These are phyloP conservation scores for Noccaea caerulescens DNA, from an alignment of 345 rosid species.

Conservation along the genomic window DNA sequence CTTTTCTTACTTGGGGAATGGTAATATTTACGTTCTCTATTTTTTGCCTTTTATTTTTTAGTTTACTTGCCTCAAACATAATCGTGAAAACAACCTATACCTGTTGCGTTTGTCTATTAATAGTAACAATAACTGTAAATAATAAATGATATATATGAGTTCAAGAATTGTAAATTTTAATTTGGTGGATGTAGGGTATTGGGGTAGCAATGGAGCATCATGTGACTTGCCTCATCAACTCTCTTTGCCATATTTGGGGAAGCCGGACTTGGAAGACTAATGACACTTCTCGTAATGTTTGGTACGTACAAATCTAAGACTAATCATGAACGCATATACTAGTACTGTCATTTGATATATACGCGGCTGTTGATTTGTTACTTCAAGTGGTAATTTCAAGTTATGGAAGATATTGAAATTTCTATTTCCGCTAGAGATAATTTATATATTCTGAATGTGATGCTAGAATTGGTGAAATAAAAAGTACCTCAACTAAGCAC, in stretches of 20 bases:
- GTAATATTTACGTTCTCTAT: constrained; percentile 21
- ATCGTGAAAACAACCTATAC: constrained; percentile 1
- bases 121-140: neutral
- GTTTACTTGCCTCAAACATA: neutral
- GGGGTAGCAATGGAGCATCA: constrained; percentile 45
- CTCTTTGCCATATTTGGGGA: constrained; percentile 47
- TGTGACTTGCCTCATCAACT: constrained; percentile 44
- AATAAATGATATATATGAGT: constrained; percentile 1
- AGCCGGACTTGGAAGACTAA: constrained; percentile 46
- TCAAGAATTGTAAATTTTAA: neutral
- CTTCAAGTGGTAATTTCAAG: neutral
- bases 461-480: neutral
- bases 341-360: constrained; percentile 7
- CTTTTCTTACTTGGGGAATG: constrained; percentile 48
- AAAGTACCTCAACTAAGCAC: constrained; percentile 1
- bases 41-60: neutral
- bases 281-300: constrained; percentile 48
- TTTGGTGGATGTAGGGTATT: constrained; percentile 37
- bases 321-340: neutral
- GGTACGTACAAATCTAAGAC: constrained; percentile 29
- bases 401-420: neutral
- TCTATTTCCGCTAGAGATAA: neutral
- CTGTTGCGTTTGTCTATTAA: neutral
- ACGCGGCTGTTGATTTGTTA: neutral
- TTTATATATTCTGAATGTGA: neutral